phyloP scores from a whole-genome alignment of 768 basidiomycete genomes.

The Tricholoma terreum region DNA sequence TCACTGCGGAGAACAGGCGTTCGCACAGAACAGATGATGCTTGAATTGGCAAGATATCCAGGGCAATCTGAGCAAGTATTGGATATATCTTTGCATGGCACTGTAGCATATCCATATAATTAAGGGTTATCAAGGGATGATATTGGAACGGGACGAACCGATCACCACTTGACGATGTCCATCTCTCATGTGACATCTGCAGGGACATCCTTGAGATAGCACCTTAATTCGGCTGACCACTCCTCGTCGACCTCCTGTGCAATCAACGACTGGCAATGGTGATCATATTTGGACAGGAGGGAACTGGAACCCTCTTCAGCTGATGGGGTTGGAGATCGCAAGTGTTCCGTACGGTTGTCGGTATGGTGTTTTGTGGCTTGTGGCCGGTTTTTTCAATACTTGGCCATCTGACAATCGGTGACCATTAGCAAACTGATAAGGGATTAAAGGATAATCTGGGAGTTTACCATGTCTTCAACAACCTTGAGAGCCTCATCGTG shows the following conservation, averaged over 20 bases:
- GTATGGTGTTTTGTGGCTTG: not conserved
- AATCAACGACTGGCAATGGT: not conserved
- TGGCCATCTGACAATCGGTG: not conserved
- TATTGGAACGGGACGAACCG: not conserved
- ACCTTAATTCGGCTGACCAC: conserved; percentile 2
- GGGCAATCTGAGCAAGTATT: conserved; percentile 1
- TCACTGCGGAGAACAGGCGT: not conserved
- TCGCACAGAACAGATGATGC: conserved; percentile 3
- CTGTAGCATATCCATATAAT: no score
- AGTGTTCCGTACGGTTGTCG: no score
- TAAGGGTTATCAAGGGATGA: no score
- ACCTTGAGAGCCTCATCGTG: conserved; percentile 5
- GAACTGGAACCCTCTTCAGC: not conserved
- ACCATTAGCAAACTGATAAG: not conserved
- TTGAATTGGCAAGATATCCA: not conserved
- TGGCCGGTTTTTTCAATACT: not conserved
- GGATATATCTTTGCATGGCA: not conserved
- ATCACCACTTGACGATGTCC: conserved; percentile 8
- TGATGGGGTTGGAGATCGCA: not conserved
- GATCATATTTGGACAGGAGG: not conserved
- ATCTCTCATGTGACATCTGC: conserved; percentile 4
- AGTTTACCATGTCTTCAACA: not conserved
- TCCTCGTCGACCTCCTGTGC: not conserved
- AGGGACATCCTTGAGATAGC: conserved; percentile 3
- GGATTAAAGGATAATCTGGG: not conserved